Conservation (phyloP, 2,329 filamentous ascomycete genomes). For the Hymenoscyphus repandus region DNA sequence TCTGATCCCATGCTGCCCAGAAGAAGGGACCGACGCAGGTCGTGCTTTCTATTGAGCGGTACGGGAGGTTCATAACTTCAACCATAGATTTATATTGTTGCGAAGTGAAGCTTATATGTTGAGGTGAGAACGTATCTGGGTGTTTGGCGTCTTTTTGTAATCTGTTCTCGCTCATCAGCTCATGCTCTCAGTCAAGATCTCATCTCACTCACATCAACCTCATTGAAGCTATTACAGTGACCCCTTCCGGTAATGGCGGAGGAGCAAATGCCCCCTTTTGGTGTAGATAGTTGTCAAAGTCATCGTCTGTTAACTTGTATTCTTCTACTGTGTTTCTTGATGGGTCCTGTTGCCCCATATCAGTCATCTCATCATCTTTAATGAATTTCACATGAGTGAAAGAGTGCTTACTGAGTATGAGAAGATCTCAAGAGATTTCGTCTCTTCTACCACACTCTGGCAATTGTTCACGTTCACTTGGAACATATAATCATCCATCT, state of each 20-base stretch:
- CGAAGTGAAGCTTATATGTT: conserved; percentile 48
- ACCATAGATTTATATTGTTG: conserved; percentile 52
- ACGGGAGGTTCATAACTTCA: conserved; percentile 46
- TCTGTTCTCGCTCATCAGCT: conserved; percentile 5
- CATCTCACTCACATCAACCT: conserved; percentile 20
- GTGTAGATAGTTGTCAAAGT: conserved; percentile 31
- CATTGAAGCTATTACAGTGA: conserved; percentile 2
- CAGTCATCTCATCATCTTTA: not conserved
- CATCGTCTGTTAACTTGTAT: conserved; percentile 28
- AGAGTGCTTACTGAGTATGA: conserved; percentile 17
- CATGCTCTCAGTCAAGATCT: not conserved
- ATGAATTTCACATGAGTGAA: not conserved
- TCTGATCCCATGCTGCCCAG: conserved; percentile 51
- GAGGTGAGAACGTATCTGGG: conserved; percentile 52
- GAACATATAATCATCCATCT: conserved; percentile 34
- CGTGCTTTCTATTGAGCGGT: conserved; percentile 52
- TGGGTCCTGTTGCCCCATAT: conserved; percentile 20
- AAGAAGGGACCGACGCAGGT: conserved; percentile 59
- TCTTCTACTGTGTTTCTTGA: conserved; percentile 27
- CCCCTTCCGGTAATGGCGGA: conserved; percentile 3
- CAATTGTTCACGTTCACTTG: conserved; percentile 26
- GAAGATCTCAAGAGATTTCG: conserved; percentile 23
- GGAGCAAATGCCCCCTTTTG: conserved; percentile 18
- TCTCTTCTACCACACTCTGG: conserved; percentile 14
- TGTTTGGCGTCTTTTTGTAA: conserved; percentile 41